Evolutionary conservation across 2,329 filamentous ascomycete species (phyloP), one percentile per base, ranked within the genome.

Genomic region (Ophiosphaerella herpotricha): DNA sequence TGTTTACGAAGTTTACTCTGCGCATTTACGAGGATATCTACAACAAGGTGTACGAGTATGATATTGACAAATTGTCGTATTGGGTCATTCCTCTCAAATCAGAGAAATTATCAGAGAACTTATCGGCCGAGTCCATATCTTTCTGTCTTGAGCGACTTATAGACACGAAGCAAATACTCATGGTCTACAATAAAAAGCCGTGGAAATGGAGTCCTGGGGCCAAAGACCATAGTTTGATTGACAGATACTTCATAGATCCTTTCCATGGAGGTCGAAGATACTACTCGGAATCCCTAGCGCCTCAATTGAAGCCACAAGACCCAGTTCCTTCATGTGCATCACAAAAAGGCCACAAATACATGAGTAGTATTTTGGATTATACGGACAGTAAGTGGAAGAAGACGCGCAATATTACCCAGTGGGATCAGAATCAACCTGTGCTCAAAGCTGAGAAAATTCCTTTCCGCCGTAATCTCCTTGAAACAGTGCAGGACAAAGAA

Each of bases 1-100:
- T 76, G 1, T 68, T 97, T n/a, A 85, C 85, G 0, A 73, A 71
- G 0, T 96, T 94, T 67, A 96, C 90, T 0, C 75, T 95, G 35
- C 80, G 82, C 4, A 73, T 95, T 0, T 97, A 95, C 70, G 76
- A 83, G 13, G 91, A 97, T 60, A 78, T 97, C 0, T 97, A 96
- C 76, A 93, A 91, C 71, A 99, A 99, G 70, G 79, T 80, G 3
- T 99, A 90, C 63, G 85, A 89, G 41, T 77, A 82, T 0, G 78
- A 85, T 13, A 60, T 78, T 0, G 72, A 79, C 1, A 84, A 86
- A 24, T 82, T 96, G 68, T 87, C 91, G 0, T 99, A 97, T 71
- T 96, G 91, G 77, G 66, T 97, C 12, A 88, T 85, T 0, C 93
- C 94, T 5, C 57, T 80, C 12, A 53, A 50, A 18, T 18, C 43